Conservation (phyloP, 495 filamentous ascomycete species). For the Aspergillus heteromorphus region DNA sequence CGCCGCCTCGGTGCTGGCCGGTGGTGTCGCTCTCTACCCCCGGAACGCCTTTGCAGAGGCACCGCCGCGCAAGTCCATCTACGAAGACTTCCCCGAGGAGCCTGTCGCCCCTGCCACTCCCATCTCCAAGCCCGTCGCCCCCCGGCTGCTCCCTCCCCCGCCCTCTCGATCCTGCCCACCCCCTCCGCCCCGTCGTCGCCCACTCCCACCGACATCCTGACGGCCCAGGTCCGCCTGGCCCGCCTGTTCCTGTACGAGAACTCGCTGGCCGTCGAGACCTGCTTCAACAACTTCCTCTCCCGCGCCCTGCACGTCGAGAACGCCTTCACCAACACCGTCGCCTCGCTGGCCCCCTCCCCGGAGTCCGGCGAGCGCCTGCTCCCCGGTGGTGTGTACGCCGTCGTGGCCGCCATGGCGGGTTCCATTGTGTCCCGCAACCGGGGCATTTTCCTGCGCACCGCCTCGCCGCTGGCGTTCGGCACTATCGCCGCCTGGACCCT, state of each 20-base stretch:
- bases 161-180: constrained; percentile 11
- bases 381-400: constrained; percentile 81
- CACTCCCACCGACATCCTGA: constrained; percentile 86
- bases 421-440: constrained; percentile 83
- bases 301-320: constrained; percentile 71
- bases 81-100: constrained; percentile 60
- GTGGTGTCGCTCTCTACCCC: constrained; percentile 50
- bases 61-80: constrained; percentile 76
- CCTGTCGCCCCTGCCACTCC: constrained; percentile 17
- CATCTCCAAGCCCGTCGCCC: constrained; percentile 21
- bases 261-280: constrained; percentile 64
- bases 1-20: constrained; percentile 48
- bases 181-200: constrained; percentile 45
- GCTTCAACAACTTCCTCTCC: constrained; percentile 71
- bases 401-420: constrained; percentile 88
- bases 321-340: constrained; percentile 73
- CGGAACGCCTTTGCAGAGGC: constrained; percentile 53
- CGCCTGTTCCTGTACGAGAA: constrained; percentile 79
- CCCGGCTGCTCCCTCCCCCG: constrained; percentile 3
- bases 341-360: constrained; percentile 75
- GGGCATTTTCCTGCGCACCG: constrained; percentile 68
- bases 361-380: constrained; percentile 78
- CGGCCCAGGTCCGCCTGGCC: constrained; percentile 69
- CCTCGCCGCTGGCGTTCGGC: constrained; percentile 66
- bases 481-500: constrained; percentile 68